Evolutionary conservation across 192 early-diverging fungal genomes (phyloP), one percentile per base, ranked within the genome.

Genomic region (Rhizophagus sp.): DNA sequence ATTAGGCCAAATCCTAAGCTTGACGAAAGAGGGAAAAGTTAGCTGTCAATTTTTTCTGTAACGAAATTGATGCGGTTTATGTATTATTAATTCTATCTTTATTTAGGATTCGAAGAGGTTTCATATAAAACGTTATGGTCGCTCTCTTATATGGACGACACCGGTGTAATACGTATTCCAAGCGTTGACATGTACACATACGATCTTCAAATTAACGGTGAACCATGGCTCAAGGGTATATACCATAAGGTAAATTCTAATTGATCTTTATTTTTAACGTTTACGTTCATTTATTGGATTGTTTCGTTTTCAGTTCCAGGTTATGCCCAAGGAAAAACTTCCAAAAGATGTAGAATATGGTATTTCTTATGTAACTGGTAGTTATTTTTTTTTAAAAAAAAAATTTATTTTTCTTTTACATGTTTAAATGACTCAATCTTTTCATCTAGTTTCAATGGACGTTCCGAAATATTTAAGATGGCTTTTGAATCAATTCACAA

Each of bases 391-490:
- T 27, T 13, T 2, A 52, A 24, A 57, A 25, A 62, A 47, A 19
- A 41, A 41, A 41, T 0, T 41, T 47, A 11, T 47, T 12, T 47
- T 47, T 30, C 30, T 11, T 47, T 44, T 44, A 44, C 41, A 22
- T 41, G 7, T 17, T 33, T 17, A n/a, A 9, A 36, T 44, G 25
- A 24, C 41, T 2, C 27, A 25, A 76, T 73, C 39, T 49, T 49
- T 83, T 79, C 25, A 75, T 68, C 70, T 78, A 84, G 90, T 92
- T 12, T 87, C 88, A 50, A 86, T 95, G 63, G 89, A 93, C 64
- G 88, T 88, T 9, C 88, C 85, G 10, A 85, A 85, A 63, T 95
- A 95, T 79, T 83, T 95, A 25, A 36, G 70, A 10, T 96, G 91
- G 90, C 85, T 96, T 0, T 75, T 85, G 19, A 74, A 71, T 15